Evolutionary conservation across 352 stramenopile genomes (phyloP).

Genomic region (Globisporangium spiculum): DNA sequence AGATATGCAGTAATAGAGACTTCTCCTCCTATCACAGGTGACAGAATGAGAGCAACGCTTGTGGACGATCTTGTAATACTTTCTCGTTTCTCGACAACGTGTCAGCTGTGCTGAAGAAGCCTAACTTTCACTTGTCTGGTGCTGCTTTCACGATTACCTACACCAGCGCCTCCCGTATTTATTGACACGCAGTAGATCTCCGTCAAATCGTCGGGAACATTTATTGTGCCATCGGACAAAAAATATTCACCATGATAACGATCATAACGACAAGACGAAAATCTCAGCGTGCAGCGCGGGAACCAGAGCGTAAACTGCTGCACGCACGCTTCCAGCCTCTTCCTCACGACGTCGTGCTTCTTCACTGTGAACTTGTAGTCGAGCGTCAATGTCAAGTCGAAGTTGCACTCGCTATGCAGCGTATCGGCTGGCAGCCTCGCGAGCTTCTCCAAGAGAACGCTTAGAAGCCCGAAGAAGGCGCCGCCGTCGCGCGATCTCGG

Average conservation of each 20-base stretch:
- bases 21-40: neutral
- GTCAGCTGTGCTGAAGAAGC: neutral
- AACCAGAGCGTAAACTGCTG: neutral
- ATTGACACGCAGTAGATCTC: neutral
- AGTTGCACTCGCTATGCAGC: no score
- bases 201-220: neutral
- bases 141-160: neutral
- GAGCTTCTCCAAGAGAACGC: no score
- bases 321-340: neutral
- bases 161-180: neutral
- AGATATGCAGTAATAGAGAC: slow-evolving; percentile 1
- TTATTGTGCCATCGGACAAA: neutral
- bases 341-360: neutral
- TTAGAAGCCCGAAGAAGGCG: no score
- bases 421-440: no score
- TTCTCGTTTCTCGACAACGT: neutral
- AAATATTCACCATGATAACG: no score
- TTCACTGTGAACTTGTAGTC: no score
- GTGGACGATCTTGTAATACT: neutral
- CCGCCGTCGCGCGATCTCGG: no score
- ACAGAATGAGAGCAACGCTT: neutral
- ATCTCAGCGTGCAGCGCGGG: neutral
- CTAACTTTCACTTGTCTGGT: neutral
- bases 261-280: neutral
- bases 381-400: no score